These are phyloP conservation scores for Chytriomyces confervae DNA, from an alignment of 192 early-diverging fungal genomes.

Conservation along the genomic window DNA sequence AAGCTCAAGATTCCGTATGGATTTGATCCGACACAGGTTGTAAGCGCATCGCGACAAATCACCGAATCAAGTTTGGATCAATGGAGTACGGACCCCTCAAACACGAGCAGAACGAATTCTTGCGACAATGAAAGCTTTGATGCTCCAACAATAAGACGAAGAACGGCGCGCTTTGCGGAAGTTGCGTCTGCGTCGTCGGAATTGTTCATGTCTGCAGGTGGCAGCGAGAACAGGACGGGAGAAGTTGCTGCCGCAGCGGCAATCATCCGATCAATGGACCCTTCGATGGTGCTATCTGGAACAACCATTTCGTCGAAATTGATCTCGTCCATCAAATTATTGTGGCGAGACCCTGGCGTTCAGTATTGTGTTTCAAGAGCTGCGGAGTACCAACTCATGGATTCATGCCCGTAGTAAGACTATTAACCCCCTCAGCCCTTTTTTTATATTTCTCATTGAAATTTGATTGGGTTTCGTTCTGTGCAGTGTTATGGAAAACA, in stretches of 20 bases:
- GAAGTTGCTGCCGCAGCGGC: background rate
- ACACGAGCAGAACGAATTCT: no score
- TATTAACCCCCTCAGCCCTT: background rate
- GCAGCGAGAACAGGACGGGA: background rate
- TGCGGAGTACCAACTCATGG: conserved; percentile 93
- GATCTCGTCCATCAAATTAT: conserved; percentile 76
- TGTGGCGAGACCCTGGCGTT: conserved; percentile 86
- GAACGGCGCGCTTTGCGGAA: no score
- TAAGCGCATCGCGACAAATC: no score
- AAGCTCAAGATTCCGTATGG: conserved; percentile 77
- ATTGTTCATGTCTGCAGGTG: no score
- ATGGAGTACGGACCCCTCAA: no score
- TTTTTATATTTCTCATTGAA: background rate
- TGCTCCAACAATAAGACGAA: no score
- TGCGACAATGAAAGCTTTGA: no score
- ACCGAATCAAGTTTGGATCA: no score
- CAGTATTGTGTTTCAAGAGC: conserved; percentile 77
- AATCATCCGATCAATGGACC: background rate
- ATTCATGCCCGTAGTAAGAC: conserved; percentile 57
- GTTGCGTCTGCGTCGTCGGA: no score
- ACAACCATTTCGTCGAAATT: conserved; percentile 64
- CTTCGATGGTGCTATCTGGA: background rate
- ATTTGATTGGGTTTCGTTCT: background rate
- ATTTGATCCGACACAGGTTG: background rate
- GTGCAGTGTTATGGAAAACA: background rate